Percentiles rank a stretch among this genome's conserved stretches.
These are phyloP conservation scores for Ogataea pini DNA, from an alignment of 805 yeast genomes.

Conservation along the genomic window DNA sequence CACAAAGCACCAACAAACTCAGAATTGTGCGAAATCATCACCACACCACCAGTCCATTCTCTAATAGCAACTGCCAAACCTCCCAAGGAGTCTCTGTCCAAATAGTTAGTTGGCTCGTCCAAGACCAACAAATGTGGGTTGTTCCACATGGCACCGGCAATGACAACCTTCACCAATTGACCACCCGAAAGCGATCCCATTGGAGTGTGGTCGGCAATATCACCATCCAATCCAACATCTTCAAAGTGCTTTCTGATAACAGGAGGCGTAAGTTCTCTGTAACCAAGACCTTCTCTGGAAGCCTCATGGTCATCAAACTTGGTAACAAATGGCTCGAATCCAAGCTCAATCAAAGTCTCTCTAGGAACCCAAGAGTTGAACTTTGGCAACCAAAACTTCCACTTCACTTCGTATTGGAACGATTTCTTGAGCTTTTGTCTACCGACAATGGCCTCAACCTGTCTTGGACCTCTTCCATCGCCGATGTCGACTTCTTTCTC, in stretches of 20 bases:
- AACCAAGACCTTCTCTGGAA: conserved; percentile 97
- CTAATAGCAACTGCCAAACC: conserved; percentile 97
- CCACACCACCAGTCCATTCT: conserved; percentile 98
- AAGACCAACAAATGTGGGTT: conserved; percentile 94
- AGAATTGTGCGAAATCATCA: conserved; percentile 95
- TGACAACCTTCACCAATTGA: conserved; percentile 95
- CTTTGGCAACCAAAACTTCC: conserved; percentile 91
- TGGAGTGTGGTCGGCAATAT: conserved; percentile 97
- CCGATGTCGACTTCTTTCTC: conserved; percentile 72
- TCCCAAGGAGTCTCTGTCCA: conserved; percentile 97
- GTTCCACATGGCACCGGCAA: conserved; percentile 99
- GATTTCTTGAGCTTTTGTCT: conserved; percentile 95
- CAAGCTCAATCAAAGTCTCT: conserved; percentile 76
- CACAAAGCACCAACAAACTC: conserved; percentile 97
- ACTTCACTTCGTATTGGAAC: conserved; percentile 95
- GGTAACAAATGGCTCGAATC: conserved; percentile 84
- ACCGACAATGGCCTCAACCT: conserved; percentile 92
- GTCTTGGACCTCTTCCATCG: conserved; percentile 84
- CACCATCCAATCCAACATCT: conserved; percentile 96
- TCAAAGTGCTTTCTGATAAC: conserved; percentile 96
- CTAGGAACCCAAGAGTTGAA: conserved; percentile 92
- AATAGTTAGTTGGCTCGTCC: conserved; percentile 97
- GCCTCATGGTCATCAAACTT: conserved; percentile 99
- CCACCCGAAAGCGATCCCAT: conserved; percentile 97
- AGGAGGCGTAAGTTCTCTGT: conserved; percentile 88